Percentiles rank a stretch among this genome's conserved stretches.
Conservation (phyloP, 306 rosid species). For the Purshia tridentata region DNA sequence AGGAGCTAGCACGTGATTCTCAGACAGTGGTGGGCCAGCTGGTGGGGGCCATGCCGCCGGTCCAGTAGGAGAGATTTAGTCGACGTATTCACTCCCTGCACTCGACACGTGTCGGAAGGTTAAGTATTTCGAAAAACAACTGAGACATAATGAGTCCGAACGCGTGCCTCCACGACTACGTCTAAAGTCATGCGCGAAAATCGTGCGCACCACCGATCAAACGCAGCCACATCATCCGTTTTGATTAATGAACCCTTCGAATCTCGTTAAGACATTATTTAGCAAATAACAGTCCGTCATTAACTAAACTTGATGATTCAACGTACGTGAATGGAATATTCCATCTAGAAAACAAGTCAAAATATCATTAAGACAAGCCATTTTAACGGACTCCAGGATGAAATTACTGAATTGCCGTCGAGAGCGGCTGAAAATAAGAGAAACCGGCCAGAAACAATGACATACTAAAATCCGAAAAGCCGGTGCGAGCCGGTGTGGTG, state of each 20-base stretch:
- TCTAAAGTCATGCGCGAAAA: constrained; percentile 15
- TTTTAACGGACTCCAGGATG: neutral
- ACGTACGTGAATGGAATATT: neutral
- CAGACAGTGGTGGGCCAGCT: constrained; percentile 2
- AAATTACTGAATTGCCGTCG: neutral
- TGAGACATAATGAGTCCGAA: constrained; percentile 8
- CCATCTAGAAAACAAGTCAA: neutral
- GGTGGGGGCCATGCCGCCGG: constrained; percentile 19
- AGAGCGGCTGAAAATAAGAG: constrained; percentile 18
- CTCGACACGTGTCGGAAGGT: constrained; percentile 8
- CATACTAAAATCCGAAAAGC: constrained; percentile 29
- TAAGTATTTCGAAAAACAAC: neutral
- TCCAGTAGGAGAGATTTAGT: neutral
- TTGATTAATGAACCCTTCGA: neutral
- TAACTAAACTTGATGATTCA: neutral
- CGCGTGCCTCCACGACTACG: constrained; percentile 29
- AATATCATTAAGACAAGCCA: neutral
- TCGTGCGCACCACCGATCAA: neutral
- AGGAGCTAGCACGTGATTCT: constrained; percentile 31
- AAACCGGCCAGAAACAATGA: constrained; percentile 29
- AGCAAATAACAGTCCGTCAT: neutral
- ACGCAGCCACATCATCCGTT: neutral
- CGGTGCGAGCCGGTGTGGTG: constrained; percentile 33
- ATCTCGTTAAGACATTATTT: neutral
- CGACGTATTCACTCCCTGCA: neutral